Evolutionary conservation across 768 basidiomycete genomes (phyloP).

Genomic region (Mycena albidolilacea): DNA sequence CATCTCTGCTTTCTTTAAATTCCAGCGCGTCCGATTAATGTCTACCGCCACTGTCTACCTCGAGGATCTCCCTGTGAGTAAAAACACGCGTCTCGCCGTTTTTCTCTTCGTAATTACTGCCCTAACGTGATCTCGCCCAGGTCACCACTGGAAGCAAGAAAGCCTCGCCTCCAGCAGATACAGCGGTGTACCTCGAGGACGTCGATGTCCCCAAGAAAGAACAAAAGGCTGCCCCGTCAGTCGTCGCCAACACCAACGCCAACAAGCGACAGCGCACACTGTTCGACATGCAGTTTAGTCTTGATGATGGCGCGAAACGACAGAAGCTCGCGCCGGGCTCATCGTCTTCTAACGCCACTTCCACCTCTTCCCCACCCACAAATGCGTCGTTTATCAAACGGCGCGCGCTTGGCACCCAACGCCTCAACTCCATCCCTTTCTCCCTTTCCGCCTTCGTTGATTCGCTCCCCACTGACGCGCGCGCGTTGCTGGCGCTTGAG

Average conservation of each 20-base stretch:
- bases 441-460: conserved; percentile 68
- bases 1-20: neutral
- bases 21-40: neutral
- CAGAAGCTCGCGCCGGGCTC: conserved; percentile 47
- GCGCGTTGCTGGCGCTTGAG: conserved; percentile 73
- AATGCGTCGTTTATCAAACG: neutral
- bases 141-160: conserved; percentile 17
- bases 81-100: no score
- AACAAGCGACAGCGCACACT: conserved; percentile 76
- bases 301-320: conserved; percentile 61
- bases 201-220: conserved; percentile 34
- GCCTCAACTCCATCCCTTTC: conserved; percentile 79
- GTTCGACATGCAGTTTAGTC: conserved; percentile 69
- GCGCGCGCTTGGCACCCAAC: conserved; percentile 30
- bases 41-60: conserved; percentile 45
- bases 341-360: neutral
- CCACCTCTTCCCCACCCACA: conserved; percentile 6
- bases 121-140: neutral
- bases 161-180: conserved; percentile 14
- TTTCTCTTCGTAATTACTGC: neutral
- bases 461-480: conserved; percentile 67
- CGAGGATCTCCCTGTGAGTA: conserved; percentile 49
- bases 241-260: conserved; percentile 38
- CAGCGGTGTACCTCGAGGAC: conserved; percentile 51
- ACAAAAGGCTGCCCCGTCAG: conserved; percentile 26